These are phyloP conservation scores for Esteya vermicola DNA, from an alignment of 2,329 filamentous ascomycete genomes.

Conservation along the genomic window DNA sequence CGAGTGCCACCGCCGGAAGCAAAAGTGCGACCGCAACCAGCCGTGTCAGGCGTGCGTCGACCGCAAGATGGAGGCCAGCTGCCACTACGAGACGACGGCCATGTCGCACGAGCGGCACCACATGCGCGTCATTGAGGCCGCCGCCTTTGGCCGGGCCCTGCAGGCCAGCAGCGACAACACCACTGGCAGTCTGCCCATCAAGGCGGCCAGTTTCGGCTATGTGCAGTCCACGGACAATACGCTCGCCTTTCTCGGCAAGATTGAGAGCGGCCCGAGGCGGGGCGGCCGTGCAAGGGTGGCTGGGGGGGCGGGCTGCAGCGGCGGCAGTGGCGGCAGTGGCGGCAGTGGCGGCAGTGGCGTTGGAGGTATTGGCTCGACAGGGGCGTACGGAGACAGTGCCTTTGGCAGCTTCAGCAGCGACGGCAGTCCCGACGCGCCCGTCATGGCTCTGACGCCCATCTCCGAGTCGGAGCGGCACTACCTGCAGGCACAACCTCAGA, in stretches of 20 bases:
- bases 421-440: too few relatives aligned
- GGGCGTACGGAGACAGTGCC: background rate
- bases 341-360: background rate
- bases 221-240: conserved; percentile 35
- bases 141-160: conserved; percentile 8
- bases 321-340: background rate
- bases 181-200: conserved; percentile 24
- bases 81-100: conserved; percentile 40
- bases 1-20: conserved; percentile 50
- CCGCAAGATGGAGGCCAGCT: conserved; percentile 40
- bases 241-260: conserved; percentile 38
- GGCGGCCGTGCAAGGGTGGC: too few relatives aligned
- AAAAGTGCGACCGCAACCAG: conserved; percentile 46
- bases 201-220: conserved; percentile 38
- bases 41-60: conserved; percentile 46
- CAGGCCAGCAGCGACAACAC: too few relatives aligned
- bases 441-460: too few relatives aligned
- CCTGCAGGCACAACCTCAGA: too few relatives aligned
- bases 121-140: conserved; percentile 11
- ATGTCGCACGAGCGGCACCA: conserved; percentile 22
- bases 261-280: conserved; percentile 28
- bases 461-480: conserved; percentile 3
- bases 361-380: background rate
- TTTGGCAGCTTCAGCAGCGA: background rate
- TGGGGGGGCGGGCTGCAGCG: background rate